A percentile compares a stretch with the other conserved stretches of the same genome.
phyloP scores from a whole-genome alignment of 2,329 filamentous ascomycete species.

The Colletotrichum sp. region DNA sequence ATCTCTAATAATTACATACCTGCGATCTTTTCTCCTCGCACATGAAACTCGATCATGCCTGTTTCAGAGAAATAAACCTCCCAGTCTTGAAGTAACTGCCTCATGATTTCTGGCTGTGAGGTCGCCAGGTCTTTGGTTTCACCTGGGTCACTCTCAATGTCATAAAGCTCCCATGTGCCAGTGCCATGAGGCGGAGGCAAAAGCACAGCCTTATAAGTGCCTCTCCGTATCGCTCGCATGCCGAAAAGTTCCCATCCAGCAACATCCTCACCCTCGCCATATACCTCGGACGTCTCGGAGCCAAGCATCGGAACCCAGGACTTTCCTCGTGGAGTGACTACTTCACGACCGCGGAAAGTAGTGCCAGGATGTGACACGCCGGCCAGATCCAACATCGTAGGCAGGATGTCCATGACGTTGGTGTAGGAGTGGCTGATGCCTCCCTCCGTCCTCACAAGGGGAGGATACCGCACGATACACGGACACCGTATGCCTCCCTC shows the following conservation, averaged over 20 bases:
- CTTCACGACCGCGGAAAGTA: not conserved
- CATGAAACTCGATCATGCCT: not conserved
- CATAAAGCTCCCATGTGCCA: not conserved
- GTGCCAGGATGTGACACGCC: constrained; percentile 39
- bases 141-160: not conserved
- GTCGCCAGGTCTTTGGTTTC: not conserved
- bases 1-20: not conserved
- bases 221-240: not conserved
- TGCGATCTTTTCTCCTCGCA: not conserved
- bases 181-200: not conserved
- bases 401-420: constrained; percentile 55
- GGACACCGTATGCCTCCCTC: not conserved
- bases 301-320: not conserved
- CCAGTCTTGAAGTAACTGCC: not conserved
- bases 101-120: not conserved
- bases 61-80: not conserved
- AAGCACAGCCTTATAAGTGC: not conserved
- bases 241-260: not conserved
- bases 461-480: not conserved
- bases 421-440: not conserved
- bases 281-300: not conserved
- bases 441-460: not conserved
- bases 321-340: not conserved
- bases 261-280: not conserved
- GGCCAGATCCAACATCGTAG: constrained; percentile 50